Conservation (phyloP, 2,329 filamentous ascomycete species). For the Pyricularia grisea region DNA sequence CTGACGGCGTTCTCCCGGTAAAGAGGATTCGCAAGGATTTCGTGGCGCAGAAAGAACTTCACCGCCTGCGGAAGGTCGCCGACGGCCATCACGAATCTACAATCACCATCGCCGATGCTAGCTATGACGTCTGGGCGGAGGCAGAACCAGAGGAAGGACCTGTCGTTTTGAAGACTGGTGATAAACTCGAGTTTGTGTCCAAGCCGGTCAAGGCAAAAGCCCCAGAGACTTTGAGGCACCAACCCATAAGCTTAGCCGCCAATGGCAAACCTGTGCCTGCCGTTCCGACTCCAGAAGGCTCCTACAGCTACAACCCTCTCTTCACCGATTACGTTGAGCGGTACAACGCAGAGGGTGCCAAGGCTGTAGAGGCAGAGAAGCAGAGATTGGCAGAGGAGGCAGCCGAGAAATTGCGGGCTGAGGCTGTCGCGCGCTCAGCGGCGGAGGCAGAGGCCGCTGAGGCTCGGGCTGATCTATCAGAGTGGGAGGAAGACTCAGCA, state of each 20-base stretch:
- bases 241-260: slow-evolving; percentile 73
- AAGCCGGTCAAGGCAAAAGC: slow-evolving; percentile 57
- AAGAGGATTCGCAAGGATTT: slow-evolving; percentile 74
- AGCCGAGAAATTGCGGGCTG: slow-evolving; percentile 56
- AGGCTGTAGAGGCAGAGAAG: slow-evolving; percentile 70
- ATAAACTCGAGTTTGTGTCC: slow-evolving; percentile 54
- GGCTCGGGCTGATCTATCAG: slow-evolving; percentile 52
- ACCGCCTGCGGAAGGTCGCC: slow-evolving; percentile 68
- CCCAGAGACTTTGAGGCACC: slow-evolving; percentile 65
- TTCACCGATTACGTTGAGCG: slow-evolving; percentile 80
- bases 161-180: slow-evolving; percentile 18
- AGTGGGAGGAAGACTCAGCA: slow-evolving; percentile 80
- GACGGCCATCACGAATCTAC: slow-evolving; percentile 55
- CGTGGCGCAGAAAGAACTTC: slow-evolving; percentile 76
- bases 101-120: slow-evolving; percentile 48
- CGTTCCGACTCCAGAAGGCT: slow-evolving; percentile 68
- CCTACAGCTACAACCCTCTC: slow-evolving; percentile 85
- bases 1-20: slow-evolving; percentile 60
- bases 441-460: slow-evolving; percentile 68
- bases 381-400: slow-evolving; percentile 60
- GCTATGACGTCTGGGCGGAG: slow-evolving; percentile 69
- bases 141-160: slow-evolving; percentile 16
- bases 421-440: slow-evolving; percentile 59
- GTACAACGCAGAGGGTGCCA: slow-evolving; percentile 63
- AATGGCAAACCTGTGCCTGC: slow-evolving; percentile 72